phyloP scores from a whole-genome alignment of 2,329 filamentous ascomycete species.

The Microcera coccophila region DNA sequence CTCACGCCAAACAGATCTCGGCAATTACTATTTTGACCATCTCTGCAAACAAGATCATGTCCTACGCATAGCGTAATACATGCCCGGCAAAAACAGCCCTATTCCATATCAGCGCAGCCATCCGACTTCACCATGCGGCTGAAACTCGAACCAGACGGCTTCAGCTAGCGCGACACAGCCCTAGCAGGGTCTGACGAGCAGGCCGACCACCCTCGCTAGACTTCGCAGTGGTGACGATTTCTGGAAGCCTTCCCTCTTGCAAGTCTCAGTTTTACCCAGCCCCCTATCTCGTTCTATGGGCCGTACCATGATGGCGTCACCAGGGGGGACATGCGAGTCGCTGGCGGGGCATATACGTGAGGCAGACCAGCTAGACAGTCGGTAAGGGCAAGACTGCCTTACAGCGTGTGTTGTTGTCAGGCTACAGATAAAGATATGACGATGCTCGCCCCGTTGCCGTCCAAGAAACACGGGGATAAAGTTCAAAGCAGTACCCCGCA shows the following conservation, averaged over 20 bases:
- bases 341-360: conserved; percentile 4
- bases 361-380: conserved; percentile 4
- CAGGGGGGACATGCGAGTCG: conserved; percentile 6
- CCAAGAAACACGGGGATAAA: background rate
- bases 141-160: conserved; percentile 17
- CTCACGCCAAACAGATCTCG: background rate
- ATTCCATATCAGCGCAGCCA: conserved; percentile 9
- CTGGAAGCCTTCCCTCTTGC: conserved; percentile 12
- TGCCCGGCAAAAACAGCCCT: conserved; percentile 9
- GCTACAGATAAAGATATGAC: conserved; percentile 3
- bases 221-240: conserved; percentile 8
- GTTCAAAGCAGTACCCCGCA: background rate
- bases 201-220: conserved; percentile 10
- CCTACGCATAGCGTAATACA: no score
- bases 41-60: no score
- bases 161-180: conserved; percentile 14
- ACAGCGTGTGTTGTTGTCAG: conserved; percentile 1
- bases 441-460: background rate
- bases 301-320: no score
- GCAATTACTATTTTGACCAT: background rate
- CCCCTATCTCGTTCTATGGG: conserved; percentile 3
- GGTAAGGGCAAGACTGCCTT: conserved; percentile 13
- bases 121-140: conserved; percentile 27
- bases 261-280: background rate
- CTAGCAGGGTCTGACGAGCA: conserved; percentile 6